Evolutionary conservation across 495 filamentous ascomycete species (phyloP).

Genomic region (Wilcoxina mikolae): DNA sequence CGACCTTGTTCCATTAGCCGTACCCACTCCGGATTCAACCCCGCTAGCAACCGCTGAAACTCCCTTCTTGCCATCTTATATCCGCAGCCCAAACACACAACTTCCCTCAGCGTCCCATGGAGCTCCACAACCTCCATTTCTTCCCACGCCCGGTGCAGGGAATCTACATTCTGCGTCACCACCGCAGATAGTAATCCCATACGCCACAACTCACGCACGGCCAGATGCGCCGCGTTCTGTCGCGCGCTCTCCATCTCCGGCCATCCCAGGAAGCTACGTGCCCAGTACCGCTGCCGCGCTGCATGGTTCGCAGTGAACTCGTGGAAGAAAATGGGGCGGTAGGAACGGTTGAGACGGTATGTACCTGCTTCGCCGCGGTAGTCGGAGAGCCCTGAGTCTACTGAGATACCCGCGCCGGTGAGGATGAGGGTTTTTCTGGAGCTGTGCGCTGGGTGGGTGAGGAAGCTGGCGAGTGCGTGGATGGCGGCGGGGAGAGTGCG

Average conservation of each 20-base stretch:
- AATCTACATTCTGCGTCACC: slow-evolving; percentile 57
- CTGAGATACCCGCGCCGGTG: slow-evolving; percentile 84
- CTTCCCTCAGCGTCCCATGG: slow-evolving; percentile 72
- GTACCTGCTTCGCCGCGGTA: slow-evolving; percentile 84
- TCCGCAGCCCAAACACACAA: slow-evolving; percentile 66
- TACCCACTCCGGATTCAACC: slow-evolving; percentile 76
- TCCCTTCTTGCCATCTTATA: slow-evolving; percentile 48
- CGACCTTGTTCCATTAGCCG: slow-evolving; percentile 36
- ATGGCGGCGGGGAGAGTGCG: slow-evolving; percentile 56
- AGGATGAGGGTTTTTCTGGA: slow-evolving; percentile 61
- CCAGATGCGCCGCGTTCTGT: slow-evolving; percentile 68
- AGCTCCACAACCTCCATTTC: slow-evolving; percentile 40
- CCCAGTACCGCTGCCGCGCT: slow-evolving; percentile 89
- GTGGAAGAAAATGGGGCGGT: slow-evolving; percentile 82
- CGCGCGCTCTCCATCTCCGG: slow-evolving; percentile 56
- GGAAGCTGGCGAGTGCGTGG: slow-evolving; percentile 57
- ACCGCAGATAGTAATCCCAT: slow-evolving; percentile 60
- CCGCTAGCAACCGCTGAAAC: slow-evolving; percentile 63
- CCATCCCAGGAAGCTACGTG: slow-evolving; percentile 87
- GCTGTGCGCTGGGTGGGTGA: slow-evolving; percentile 33
- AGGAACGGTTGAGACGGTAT: slow-evolving; percentile 75
- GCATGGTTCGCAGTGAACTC: slow-evolving; percentile 76
- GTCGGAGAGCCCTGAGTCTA: slow-evolving; percentile 82
- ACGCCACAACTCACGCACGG: slow-evolving; percentile 52
- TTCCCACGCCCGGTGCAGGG: neutral